phyloP scores from a whole-genome alignment of 2,329 filamentous ascomycete species.

The Ophiocordyceps camponoti-saundersi region DNA sequence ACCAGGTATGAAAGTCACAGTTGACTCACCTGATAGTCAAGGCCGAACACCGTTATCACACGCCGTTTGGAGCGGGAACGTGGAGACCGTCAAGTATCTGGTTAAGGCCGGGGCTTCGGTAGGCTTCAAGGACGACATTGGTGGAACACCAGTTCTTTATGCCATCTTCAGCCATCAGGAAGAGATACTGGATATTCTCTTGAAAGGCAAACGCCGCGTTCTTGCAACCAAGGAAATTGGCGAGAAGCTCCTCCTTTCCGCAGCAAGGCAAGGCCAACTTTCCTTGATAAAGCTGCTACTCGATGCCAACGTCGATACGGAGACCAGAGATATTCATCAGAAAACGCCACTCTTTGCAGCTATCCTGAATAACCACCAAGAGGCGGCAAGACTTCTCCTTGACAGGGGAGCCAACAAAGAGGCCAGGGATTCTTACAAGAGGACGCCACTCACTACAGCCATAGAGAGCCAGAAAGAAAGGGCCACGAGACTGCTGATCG shows the following conservation, averaged over 20 bases:
- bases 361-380: too few relatives aligned
- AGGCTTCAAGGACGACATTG: neutral
- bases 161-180: neutral
- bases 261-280: neutral
- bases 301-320: neutral
- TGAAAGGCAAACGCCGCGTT: neutral
- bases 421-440: too few relatives aligned
- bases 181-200: neutral
- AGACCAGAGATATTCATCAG: too few relatives aligned
- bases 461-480: too few relatives aligned
- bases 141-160: neutral
- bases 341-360: too few relatives aligned
- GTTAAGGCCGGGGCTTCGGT: neutral
- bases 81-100: neutral
- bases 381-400: too few relatives aligned
- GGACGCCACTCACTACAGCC: too few relatives aligned
- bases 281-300: neutral
- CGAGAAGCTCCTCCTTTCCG: neutral
- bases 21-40: neutral
- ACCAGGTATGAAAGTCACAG: neutral
- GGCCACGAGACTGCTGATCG: too few relatives aligned
- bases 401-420: too few relatives aligned
- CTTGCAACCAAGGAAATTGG: neutral
- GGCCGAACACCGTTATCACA: neutral
- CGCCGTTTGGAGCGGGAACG: neutral